Conservation (phyloP, 176 grass and related monocot species). For the Thinopyrum elongatum region DNA sequence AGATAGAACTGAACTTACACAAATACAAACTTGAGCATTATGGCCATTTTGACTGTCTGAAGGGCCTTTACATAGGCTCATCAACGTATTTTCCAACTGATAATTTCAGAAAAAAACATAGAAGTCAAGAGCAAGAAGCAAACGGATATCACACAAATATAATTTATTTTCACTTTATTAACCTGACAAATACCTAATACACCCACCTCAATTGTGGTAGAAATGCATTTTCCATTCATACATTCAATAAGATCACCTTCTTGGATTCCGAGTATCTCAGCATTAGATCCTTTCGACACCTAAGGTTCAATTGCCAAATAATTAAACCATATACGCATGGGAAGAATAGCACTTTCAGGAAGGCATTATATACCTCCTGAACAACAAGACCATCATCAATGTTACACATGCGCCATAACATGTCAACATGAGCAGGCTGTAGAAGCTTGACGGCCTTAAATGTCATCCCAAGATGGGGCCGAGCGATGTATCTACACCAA, state of each 20-base stretch:
- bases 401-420: neutral
- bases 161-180: neutral
- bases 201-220: neutral
- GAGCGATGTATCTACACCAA: neutral
- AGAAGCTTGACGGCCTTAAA: slow-evolving; percentile 12
- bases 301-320: neutral
- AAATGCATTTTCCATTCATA: neutral
- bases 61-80: neutral
- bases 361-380: neutral
- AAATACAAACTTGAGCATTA: neutral
- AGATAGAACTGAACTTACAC: neutral
- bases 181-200: neutral
- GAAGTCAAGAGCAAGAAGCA: neutral
- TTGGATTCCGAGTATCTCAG: neutral
- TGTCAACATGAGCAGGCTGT: neutral
- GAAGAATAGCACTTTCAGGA: neutral
- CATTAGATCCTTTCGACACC: neutral
- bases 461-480: slow-evolving; percentile 13
- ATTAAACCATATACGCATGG: neutral
- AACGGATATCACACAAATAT: neutral
- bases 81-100: slow-evolving; percentile 7
- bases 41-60: neutral
- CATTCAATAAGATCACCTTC: neutral
- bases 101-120: neutral
- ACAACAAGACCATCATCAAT: slow-evolving; percentile 9